Base-by-base conservation (phyloP, 768 basidiomycete species). In the Russula brevipes region DNA sequence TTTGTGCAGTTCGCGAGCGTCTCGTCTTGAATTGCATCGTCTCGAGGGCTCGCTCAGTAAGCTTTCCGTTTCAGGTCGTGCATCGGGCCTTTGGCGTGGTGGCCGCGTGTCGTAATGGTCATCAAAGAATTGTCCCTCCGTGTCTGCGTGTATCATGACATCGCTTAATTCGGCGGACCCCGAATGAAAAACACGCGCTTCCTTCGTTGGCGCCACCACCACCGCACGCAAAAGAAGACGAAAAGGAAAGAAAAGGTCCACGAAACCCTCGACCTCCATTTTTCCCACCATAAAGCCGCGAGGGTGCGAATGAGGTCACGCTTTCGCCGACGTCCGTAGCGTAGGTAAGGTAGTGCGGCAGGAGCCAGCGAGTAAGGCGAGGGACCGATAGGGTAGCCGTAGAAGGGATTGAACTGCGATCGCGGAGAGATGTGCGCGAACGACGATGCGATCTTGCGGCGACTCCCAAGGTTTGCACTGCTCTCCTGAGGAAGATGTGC, bases 321-420 rank as follows among this genome's bases (percentile, higher is more conserved):
- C 65, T 86, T 87, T 57, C 88, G 82, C 60, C 82, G 81, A 39
- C 85, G 87, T 44, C 86, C 86, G 71, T 84, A 79, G 42, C 78
- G 80, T 65, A 87, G 77, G 16, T 76, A 73, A 54, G 79, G 75
- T 16, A 79, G 74, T n/a, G 73, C 36, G 11, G 75, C 38, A 71
- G 75, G 55, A 59, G 73, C 60, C 70, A 71, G 60, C 69, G 72
- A 61, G 68, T 72, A 71, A 5, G 77, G 46, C 45, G 67, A 51
- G 24, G 54, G 54, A 30, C 54, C 36, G 54, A 79, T 77, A 6
- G 88, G 86, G 69, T 91, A 90, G 4, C 89, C 89, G 65, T 82
- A 91, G 73, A 85, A 90, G 1, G 89, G 89, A 66, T 89, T 91
- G 45, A 82, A 73, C 42, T 76, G 70, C 33, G 88, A 89, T 36